Evolutionary conservation across 208 protist genomes (phyloP).

Genomic region (Trypanosoma cruzi): DNA sequence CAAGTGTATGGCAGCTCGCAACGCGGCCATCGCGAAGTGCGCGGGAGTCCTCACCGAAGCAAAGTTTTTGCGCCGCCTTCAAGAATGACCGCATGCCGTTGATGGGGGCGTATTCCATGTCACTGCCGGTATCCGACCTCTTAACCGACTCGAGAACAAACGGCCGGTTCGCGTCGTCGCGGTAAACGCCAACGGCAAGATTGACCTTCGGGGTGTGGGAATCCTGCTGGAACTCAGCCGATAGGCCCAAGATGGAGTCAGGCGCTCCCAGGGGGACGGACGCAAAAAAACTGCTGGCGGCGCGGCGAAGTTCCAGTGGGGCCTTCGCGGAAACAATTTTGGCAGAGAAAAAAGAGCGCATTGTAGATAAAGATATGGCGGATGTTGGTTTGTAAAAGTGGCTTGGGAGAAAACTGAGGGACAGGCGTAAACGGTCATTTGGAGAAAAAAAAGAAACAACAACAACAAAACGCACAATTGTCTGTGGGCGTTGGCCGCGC

Average conservation of each 20-base stretch:
- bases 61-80: constrained; percentile 63
- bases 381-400: too few species aligned
- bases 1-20: constrained; percentile 78
- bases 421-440: too few species aligned
- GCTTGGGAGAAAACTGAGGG: too few species aligned
- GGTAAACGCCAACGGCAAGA: constrained; percentile 97
- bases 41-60: constrained; percentile 83
- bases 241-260: constrained; percentile 79
- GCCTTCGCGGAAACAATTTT: background rate
- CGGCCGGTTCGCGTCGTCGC: constrained; percentile 92
- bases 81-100: constrained; percentile 87
- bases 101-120: constrained; percentile 97
- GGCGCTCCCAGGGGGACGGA: constrained; percentile 49
- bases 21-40: constrained; percentile 53
- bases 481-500: too few species aligned
- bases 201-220: constrained; percentile 93
- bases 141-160: constrained; percentile 92
- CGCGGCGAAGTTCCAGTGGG: constrained; percentile 2
- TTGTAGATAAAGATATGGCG: constrained; percentile 7
- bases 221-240: constrained; percentile 70
- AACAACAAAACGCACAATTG: too few species aligned
- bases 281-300: constrained; percentile 39
- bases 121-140: constrained; percentile 50
- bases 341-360: constrained; percentile 13
- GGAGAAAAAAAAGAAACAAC: too few species aligned